Evolutionary conservation across 257 asterid species (phyloP), one percentile per base, ranked within the genome.

Genomic region (Solanum raphanifolium): DNA sequence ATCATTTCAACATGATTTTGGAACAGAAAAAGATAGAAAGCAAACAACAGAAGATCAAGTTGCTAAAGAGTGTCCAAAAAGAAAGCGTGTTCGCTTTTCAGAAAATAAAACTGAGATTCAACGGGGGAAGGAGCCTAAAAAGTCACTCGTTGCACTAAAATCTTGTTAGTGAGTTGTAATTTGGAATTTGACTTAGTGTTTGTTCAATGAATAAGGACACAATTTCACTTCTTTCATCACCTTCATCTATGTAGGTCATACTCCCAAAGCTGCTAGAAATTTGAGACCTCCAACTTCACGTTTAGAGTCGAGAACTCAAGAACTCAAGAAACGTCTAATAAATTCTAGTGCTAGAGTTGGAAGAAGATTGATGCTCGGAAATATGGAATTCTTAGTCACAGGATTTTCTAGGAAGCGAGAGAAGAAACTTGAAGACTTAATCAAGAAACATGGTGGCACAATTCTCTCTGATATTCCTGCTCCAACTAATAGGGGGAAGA

Each of bases 331-430:
- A 86, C 72, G 46, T 90, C 88, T 55, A 31, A 87, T 36, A 83
- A 89, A 35, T 83, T 85, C 86, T 83, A 60, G 83, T 48, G 90
- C 43, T 85, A 90, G 88, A 88, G 89, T 86, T 89, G 92, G 83
- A 89, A 94, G 88, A 74, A 92, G 93, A 89, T 88, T 91, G 92
- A 87, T 95, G 88, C 93, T 95, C 85, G 94, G 91, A 88, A 90
- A 90, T 90, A 93, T 94, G 91, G 97, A 94, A 86, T 95, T 95
- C 92, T 90, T 95, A 91, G 93, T 95, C 31, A 94, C 97, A 86
- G 98, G 98, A 72, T 92, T 94, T 88, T 92, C 97, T 86, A 88
- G 87, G 86, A 90, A 83, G 82, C 94, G 92, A 92, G 95, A 94
- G 90, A 92, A 88, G 93, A 94, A 94, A 89, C 88, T 94, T 74